These are phyloP conservation scores for Blastobotrys apis DNA, from an alignment of 1,139 yeast species.

Conservation along the genomic window DNA sequence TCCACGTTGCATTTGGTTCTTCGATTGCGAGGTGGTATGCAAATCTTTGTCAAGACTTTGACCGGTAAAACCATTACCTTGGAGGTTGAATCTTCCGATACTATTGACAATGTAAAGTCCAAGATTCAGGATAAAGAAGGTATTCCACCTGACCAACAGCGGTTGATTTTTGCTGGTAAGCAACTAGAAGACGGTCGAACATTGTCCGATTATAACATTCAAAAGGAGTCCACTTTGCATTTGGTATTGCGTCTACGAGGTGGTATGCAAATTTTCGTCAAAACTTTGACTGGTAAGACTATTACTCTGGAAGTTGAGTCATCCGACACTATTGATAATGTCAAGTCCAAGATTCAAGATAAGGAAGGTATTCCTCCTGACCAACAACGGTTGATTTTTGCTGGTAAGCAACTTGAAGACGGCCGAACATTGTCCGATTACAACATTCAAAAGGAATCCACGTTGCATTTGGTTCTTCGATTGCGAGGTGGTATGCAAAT, in stretches of 20 bases:
- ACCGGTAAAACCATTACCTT: conserved; percentile 81
- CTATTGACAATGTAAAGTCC: conserved; percentile 89
- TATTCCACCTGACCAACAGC: conserved; percentile 92
- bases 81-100: conserved; percentile 92
- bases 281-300: conserved; percentile 98
- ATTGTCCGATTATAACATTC: conserved; percentile 89
- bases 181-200: conserved; percentile 94
- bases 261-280: conserved; percentile 99
- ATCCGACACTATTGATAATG: conserved; percentile 98
- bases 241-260: conserved; percentile 88
- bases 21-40: conserved; percentile 99
- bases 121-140: conserved; percentile 95
- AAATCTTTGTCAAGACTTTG: conserved; percentile 63
- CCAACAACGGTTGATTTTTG: conserved; percentile 98
- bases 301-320: conserved; percentile 99
- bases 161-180: conserved; percentile 89
- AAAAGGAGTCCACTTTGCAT: conserved; percentile 87
- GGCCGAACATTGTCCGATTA: conserved; percentile 98
- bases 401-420: conserved; percentile 99
- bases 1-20: conserved; percentile 96
- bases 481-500: conserved; percentile 99
- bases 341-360: conserved; percentile 99
- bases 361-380: conserved; percentile 99
- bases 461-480: conserved; percentile 95
- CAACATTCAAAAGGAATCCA: conserved; percentile 99